Percentiles rank a stretch among this genome's conserved stretches.
phyloP scores from a whole-genome alignment of 2,329 filamentous ascomycete genomes.

The Neoascochyta sp. region DNA sequence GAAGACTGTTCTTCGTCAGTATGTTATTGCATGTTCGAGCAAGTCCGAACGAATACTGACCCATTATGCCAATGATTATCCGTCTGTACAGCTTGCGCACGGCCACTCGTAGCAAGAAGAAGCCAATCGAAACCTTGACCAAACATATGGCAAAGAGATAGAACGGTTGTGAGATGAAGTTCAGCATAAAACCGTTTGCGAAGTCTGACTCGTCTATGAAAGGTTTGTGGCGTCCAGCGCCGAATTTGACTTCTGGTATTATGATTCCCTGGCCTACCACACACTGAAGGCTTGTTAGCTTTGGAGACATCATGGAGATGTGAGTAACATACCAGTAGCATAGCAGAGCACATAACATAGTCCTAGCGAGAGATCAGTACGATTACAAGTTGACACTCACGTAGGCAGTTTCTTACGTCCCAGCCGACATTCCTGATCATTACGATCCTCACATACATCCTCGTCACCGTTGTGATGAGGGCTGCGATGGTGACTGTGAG shows the following conservation, averaged over 20 bases:
- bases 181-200: conserved; percentile 43
- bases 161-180: conserved; percentile 48
- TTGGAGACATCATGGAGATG: not conserved
- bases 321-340: conserved; percentile 29
- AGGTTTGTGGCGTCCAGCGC: conserved; percentile 47
- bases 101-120: conserved; percentile 49
- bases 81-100: conserved; percentile 40
- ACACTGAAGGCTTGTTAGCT: conserved; percentile 21
- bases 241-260: conserved; percentile 42
- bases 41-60: too few relatives aligned
- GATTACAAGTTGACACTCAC: not conserved
- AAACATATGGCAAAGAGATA: conserved; percentile 46
- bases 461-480: conserved; percentile 39
- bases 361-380: conserved; percentile 28
- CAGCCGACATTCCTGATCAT: conserved; percentile 50
- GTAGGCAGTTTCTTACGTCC: conserved; percentile 41
- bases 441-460: conserved; percentile 48
- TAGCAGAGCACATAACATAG: conserved; percentile 44
- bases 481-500: conserved; percentile 42
- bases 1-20: conserved; percentile 37
- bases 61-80: conserved; percentile 45
- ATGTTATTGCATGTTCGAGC: too few relatives aligned
- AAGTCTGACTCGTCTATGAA: conserved; percentile 41
- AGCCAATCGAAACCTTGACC: conserved; percentile 50
- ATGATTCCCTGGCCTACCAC: conserved; percentile 42